Conservation (phyloP, 495 filamentous ascomycete genomes). For the Recurvomyces mirabilis region DNA sequence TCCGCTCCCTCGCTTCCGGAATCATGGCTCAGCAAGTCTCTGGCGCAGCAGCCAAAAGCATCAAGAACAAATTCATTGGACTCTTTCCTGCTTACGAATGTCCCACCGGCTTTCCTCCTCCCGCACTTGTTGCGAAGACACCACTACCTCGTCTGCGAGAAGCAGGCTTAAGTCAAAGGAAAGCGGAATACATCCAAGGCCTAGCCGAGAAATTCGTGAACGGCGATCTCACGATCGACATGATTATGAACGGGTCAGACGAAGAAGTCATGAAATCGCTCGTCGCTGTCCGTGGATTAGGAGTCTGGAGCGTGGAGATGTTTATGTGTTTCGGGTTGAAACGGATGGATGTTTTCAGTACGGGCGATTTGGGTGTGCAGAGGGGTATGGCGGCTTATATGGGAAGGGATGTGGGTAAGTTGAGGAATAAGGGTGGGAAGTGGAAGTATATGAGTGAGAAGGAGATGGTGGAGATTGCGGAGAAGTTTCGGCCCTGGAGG, state of each 20-base stretch:
- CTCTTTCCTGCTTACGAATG: conserved; percentile 46
- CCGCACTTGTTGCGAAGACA: conserved; percentile 52
- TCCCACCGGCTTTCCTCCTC: conserved; percentile 55
- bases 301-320: conserved; percentile 92
- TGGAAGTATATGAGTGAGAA: conserved; percentile 94
- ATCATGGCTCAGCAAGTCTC: conserved; percentile 97
- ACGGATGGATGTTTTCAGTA: conserved; percentile 84
- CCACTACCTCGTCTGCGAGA: conserved; percentile 57
- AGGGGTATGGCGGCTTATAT: conserved; percentile 82
- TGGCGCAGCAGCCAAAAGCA: conserved; percentile 76
- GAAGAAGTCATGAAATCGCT: conserved; percentile 74
- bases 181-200: conserved; percentile 87
- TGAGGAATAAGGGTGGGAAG: conserved; percentile 80
- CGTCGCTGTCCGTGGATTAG: conserved; percentile 76
- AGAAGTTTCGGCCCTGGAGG: conserved; percentile 71
- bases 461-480: conserved; percentile 78
- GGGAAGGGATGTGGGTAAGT: conserved; percentile 68
- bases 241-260: conserved; percentile 67
- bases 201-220: conserved; percentile 67
- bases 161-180: conserved; percentile 79
- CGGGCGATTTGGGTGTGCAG: conserved; percentile 90
- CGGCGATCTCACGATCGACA: conserved; percentile 61
- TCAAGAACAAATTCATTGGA: conserved; percentile 71
- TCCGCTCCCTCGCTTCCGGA: conserved; percentile 64
- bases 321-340: conserved; percentile 88